phyloP scores from a whole-genome alignment of 2,329 filamentous ascomycete species.

The Microascus cirrosus region DNA sequence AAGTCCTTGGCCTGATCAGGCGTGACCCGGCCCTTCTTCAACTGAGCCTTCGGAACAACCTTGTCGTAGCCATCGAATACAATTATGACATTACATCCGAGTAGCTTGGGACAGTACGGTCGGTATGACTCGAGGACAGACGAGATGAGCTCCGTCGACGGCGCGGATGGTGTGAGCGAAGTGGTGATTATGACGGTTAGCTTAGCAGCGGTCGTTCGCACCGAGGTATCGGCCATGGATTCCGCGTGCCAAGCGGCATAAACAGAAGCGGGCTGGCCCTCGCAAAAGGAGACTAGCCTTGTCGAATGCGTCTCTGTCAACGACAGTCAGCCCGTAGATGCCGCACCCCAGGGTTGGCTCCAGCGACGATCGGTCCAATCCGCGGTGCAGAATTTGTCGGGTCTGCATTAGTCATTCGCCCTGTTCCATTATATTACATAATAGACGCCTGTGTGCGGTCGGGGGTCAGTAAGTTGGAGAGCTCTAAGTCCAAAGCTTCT shows the following conservation, averaged over 20 bases:
- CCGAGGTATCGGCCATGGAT: neutral
- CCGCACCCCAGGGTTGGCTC: too few relatives aligned
- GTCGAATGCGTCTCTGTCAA: too few relatives aligned
- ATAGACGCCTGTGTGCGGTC: too few relatives aligned
- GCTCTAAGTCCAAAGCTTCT: too few relatives aligned
- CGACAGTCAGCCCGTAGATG: too few relatives aligned
- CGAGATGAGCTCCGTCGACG: constrained; percentile 38
- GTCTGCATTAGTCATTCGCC: too few relatives aligned
- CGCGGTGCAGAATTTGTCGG: too few relatives aligned
- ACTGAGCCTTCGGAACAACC: constrained; percentile 26
- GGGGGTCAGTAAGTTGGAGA: too few relatives aligned
- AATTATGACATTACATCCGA: constrained; percentile 32
- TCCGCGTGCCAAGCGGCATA: neutral
- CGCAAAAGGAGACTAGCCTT: too few relatives aligned
- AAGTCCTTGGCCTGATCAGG: constrained; percentile 28
- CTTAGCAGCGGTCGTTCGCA: neutral
- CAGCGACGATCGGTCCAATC: too few relatives aligned
- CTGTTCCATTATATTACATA: too few relatives aligned
- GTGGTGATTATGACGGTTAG: constrained; percentile 36
- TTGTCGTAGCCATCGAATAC: constrained; percentile 42
- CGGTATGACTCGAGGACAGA: constrained; percentile 33
- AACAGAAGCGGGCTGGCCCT: too few relatives aligned
- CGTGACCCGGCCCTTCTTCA: constrained; percentile 44
- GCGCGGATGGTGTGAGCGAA: constrained; percentile 42
- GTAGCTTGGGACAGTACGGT: constrained; percentile 25